These are phyloP conservation scores for Colletotrichum simmondsii DNA, from an alignment of 2,329 filamentous ascomycete genomes.

Conservation along the genomic window DNA sequence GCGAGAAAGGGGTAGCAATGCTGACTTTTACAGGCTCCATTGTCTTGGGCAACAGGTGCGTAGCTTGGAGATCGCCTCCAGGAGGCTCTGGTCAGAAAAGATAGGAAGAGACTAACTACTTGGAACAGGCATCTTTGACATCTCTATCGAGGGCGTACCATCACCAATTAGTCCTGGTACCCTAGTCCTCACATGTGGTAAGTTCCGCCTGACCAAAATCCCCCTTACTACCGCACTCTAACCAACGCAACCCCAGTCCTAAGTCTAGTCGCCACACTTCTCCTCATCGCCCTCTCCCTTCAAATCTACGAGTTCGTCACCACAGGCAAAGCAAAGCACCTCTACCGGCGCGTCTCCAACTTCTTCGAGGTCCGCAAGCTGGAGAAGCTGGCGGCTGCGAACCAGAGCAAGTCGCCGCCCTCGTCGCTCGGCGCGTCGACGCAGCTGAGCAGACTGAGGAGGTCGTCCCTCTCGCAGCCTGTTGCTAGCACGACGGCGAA, in stretches of 20 bases:
- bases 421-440: constrained; percentile 22
- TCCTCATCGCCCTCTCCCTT: constrained; percentile 31
- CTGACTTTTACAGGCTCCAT: constrained; percentile 1
- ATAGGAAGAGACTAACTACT: not conserved
- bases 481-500: not conserved
- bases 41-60: constrained; percentile 29
- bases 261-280: constrained; percentile 27
- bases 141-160: constrained; percentile 17
- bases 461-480: constrained; percentile 20
- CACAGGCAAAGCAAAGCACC: not conserved
- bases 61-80: too few relatives aligned
- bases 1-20: not conserved
- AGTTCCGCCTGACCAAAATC: not conserved
- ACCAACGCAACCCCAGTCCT: constrained; percentile 6
- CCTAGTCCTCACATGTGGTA: constrained; percentile 25
- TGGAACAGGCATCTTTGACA: constrained; percentile 25
- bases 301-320: constrained; percentile 33
- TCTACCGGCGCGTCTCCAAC: not conserved
- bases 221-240: too few relatives aligned
- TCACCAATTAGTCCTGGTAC: constrained; percentile 17
- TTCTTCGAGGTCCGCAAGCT: not conserved
- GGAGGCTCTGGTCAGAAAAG: not conserved
- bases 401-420: not conserved
- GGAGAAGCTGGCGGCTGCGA: not conserved
- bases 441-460: constrained; percentile 11